Conservation (phyloP, 225 moss, liverwort and hornwort species). For the Asterella californica region DNA sequence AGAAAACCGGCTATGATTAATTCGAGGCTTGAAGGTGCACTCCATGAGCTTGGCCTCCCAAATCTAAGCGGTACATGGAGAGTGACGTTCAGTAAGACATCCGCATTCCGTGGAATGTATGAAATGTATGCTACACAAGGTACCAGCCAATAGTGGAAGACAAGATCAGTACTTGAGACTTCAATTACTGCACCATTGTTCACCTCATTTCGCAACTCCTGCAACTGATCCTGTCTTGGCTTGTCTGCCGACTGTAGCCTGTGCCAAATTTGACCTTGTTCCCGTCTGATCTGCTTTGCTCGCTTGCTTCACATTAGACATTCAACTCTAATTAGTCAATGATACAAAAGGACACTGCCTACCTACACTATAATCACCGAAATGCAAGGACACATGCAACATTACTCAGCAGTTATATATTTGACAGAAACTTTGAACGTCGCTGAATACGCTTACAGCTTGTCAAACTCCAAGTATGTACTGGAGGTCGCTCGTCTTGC, state of each 20-base stretch:
- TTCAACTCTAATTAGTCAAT: slow-evolving; percentile 36
- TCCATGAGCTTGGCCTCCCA: slow-evolving; percentile 95
- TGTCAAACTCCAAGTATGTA: background rate
- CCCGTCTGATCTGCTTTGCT: slow-evolving; percentile 63
- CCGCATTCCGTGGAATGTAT: background rate
- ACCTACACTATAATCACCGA: background rate
- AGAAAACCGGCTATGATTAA: slow-evolving; percentile 53
- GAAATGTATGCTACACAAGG: background rate
- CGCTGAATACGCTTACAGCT: background rate
- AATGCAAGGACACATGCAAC: background rate
- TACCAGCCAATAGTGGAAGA: background rate
- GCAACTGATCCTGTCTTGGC: slow-evolving; percentile 73
- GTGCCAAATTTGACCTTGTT: slow-evolving; percentile 70
- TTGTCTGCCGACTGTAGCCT: slow-evolving; percentile 66
- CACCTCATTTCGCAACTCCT: slow-evolving; percentile 91
- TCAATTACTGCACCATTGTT: background rate
- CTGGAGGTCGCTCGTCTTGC: background rate
- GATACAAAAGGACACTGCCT: background rate
- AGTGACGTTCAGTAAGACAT: background rate
- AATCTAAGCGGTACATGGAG: slow-evolving; percentile 37
- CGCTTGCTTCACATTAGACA: slow-evolving; percentile 74
- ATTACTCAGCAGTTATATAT: background rate
- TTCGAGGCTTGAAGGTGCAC: slow-evolving; percentile 95
- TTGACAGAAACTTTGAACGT: background rate
- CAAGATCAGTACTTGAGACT: background rate